Percentiles rank a stretch among this genome's conserved stretches.
phyloP scores from a whole-genome alignment of 306 rosid species.

The Lagenaria siceraria region DNA sequence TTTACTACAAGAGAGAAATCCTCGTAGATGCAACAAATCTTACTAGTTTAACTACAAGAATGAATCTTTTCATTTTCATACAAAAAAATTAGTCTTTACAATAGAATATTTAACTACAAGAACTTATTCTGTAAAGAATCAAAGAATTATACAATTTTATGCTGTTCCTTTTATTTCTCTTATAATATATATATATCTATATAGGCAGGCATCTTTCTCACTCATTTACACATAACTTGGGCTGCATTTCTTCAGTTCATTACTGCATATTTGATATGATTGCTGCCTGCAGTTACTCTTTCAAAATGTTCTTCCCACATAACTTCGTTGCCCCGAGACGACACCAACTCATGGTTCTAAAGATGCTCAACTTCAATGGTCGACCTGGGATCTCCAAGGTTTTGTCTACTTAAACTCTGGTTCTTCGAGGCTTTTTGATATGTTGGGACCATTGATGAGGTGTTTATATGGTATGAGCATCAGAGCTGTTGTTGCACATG shows the following conservation, averaged over 20 bases:
- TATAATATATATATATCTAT: background rate
- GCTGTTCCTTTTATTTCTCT: background rate
- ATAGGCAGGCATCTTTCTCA: background rate
- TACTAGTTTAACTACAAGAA: background rate
- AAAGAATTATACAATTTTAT: slow-evolving; percentile 28
- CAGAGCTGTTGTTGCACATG: slow-evolving; percentile 61
- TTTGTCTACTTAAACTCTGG: background rate
- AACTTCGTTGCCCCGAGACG: slow-evolving; percentile 3
- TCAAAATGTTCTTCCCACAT: background rate
- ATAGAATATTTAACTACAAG: slow-evolving; percentile 25
- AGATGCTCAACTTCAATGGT: slow-evolving; percentile 16
- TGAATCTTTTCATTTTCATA: background rate
- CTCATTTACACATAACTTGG: background rate
- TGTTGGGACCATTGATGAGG: background rate
- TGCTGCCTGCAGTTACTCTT: background rate
- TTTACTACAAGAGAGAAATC: background rate
- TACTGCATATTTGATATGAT: background rate
- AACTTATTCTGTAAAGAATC: slow-evolving; percentile 33
- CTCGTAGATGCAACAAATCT: background rate
- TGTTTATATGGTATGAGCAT: background rate
- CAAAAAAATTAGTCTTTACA: slow-evolving; percentile 8
- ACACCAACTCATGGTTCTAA: background rate
- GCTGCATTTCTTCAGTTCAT: background rate
- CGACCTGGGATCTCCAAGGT: background rate
- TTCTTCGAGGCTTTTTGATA: background rate